Percentiles rank a stretch among this genome's conserved stretches.
Evolutionary conservation across 2,329 filamentous ascomycete genomes (phyloP).

Genomic region (Fusarium nanum): DNA sequence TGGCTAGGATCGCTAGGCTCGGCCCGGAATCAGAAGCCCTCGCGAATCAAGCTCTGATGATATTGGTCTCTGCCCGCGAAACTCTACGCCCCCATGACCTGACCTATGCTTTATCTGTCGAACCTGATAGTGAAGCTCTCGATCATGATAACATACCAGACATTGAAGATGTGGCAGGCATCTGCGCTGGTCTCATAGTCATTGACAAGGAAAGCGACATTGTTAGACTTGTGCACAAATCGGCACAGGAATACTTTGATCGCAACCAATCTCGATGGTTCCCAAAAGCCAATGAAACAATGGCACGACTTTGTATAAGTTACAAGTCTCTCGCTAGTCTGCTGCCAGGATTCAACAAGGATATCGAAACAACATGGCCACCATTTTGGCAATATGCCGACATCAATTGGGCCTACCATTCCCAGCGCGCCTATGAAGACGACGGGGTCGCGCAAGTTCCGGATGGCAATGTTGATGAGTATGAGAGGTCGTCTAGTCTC

Average conservation of each 20-base stretch:
- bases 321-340: accelerated
- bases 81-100: accelerated
- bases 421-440: accelerated
- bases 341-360: accelerated
- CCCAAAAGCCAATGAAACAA: accelerated
- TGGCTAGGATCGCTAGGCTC: accelerated
- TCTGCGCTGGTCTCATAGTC: not conserved
- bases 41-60: not conserved
- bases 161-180: not conserved
- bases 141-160: not conserved
- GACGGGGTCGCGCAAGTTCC: too few species aligned
- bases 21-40: not conserved
- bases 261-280: not conserved
- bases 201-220: not conserved
- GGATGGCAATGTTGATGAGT: accelerated
- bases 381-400: not conserved
- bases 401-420: not conserved
- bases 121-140: not conserved
- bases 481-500: accelerated
- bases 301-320: not conserved
- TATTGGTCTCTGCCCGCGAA: not conserved
- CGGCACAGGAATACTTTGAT: not conserved
- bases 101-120: not conserved
- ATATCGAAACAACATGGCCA: not conserved
- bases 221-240: not conserved